Evolutionary conservation across 306 rosid species (phyloP).

Genomic region (Sophora flavescens): DNA sequence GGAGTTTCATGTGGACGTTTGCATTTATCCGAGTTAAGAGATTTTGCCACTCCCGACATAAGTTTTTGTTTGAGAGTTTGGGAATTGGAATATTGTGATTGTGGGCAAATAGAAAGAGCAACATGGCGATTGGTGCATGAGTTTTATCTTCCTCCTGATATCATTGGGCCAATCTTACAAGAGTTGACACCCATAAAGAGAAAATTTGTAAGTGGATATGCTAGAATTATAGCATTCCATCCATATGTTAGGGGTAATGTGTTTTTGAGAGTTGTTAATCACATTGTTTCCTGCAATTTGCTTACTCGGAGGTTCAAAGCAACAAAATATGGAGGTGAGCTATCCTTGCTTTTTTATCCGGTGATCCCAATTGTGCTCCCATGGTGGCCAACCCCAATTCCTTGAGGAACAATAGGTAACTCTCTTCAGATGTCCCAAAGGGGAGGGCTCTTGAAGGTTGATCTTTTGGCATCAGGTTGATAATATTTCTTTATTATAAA

Average conservation of each 20-base stretch:
- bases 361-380: too few species aligned
- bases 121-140: slow-evolving; percentile 27
- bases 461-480: too few species aligned
- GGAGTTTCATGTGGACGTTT: slow-evolving; percentile 34
- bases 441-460: too few species aligned
- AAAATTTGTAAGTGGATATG: neutral
- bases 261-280: slow-evolving; percentile 27
- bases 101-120: neutral
- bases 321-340: slow-evolving; percentile 22
- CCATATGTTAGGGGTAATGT: neutral
- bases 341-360: too few species aligned
- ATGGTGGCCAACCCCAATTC: too few species aligned
- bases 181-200: neutral
- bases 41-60: neutral
- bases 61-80: slow-evolving; percentile 23
- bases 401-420: too few species aligned
- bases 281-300: slow-evolving; percentile 35
- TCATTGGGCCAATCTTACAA: slow-evolving; percentile 6
- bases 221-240: slow-evolving; percentile 38
- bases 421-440: too few species aligned
- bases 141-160: slow-evolving; percentile 27
- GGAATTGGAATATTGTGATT: neutral
- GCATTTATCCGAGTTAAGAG: slow-evolving; percentile 12
- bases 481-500: too few species aligned
- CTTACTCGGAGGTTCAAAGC: slow-evolving; percentile 18